phyloP scores from a whole-genome alignment of 208 protist species.

The Wallacemonas sp. region DNA sequence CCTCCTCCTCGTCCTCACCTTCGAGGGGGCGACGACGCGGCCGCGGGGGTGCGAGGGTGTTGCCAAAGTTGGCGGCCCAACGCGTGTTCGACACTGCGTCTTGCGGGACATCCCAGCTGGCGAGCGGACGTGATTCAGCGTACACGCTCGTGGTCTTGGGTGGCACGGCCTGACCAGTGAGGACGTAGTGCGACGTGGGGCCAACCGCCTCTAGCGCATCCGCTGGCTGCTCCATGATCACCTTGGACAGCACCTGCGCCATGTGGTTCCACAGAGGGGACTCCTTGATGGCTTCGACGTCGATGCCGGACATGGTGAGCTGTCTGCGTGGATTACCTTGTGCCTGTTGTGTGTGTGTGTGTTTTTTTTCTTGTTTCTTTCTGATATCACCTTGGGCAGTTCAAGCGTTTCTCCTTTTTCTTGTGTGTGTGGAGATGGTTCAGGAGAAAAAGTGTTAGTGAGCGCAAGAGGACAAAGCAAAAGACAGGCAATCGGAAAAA shows the following conservation, averaged over 20 bases:
- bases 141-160: conserved; percentile 54
- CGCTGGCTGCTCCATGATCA: conserved; percentile 70
- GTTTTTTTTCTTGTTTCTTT: not conserved
- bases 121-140: conserved; percentile 55
- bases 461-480: not conserved
- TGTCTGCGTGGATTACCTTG: not conserved
- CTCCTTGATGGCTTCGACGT: conserved; percentile 56
- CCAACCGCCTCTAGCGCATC: conserved; percentile 68
- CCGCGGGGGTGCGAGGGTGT: conserved; percentile 69
- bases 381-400: not conserved
- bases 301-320: conserved; percentile 51
- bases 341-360: conserved; percentile 8
- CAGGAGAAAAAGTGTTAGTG: too few species aligned
- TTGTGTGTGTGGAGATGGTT: too few species aligned
- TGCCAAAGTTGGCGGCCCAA: conserved; percentile 77
- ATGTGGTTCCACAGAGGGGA: conserved; percentile 89
- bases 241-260: conserved; percentile 69
- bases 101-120: conserved; percentile 51
- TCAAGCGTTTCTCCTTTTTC: too few species aligned
- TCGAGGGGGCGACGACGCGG: conserved; percentile 50
- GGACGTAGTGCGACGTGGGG: conserved; percentile 65
- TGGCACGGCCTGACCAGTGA: conserved; percentile 70
- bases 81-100: conserved; percentile 63
- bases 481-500: not conserved
- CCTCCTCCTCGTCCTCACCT: conserved; percentile 76